These are phyloP conservation scores for Penicillium waksmanii DNA, from an alignment of 495 filamentous ascomycete species.

Conservation along the genomic window DNA sequence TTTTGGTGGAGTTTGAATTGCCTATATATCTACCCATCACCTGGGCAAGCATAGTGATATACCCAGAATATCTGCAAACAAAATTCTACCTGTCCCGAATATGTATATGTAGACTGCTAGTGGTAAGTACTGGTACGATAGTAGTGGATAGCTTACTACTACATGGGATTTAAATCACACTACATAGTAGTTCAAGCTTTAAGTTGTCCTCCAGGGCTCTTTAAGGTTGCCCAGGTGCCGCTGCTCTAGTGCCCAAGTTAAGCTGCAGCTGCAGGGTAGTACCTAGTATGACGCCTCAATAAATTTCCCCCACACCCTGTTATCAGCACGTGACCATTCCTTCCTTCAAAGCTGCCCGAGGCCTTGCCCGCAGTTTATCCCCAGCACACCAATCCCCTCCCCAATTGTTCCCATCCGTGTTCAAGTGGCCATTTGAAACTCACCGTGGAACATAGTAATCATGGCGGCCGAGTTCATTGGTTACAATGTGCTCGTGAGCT, in stretches of 20 bases:
- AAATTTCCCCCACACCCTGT: not conserved
- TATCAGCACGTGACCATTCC: too few species aligned
- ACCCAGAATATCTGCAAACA: not conserved
- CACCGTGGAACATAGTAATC: constrained; percentile 13
- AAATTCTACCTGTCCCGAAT: too few species aligned
- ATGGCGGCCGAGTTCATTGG: constrained; percentile 79
- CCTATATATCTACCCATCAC: constrained; percentile 7
- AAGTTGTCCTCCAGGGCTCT: not conserved
- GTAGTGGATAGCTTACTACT: too few species aligned
- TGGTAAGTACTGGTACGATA: too few species aligned
- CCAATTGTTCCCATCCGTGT: constrained; percentile 12
- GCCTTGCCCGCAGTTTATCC: not conserved
- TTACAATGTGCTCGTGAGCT: constrained; percentile 74
- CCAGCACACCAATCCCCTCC: constrained; percentile 2
- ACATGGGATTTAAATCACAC: too few species aligned
- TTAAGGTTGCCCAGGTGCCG: too few species aligned
- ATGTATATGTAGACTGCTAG: too few species aligned
- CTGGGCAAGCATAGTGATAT: constrained; percentile 2
- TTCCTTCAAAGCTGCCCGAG: constrained; percentile 3
- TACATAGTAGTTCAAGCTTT: not conserved
- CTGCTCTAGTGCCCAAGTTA: not conserved
- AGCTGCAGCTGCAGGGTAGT: not conserved
- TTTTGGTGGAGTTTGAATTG: not conserved
- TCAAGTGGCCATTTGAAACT: constrained; percentile 8
- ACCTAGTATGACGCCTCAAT: not conserved